Evolutionary conservation across 2,329 filamentous ascomycete genomes (phyloP), one percentile per base, ranked within the genome.

Genomic region (Lasiodiplodia theobromae): DNA sequence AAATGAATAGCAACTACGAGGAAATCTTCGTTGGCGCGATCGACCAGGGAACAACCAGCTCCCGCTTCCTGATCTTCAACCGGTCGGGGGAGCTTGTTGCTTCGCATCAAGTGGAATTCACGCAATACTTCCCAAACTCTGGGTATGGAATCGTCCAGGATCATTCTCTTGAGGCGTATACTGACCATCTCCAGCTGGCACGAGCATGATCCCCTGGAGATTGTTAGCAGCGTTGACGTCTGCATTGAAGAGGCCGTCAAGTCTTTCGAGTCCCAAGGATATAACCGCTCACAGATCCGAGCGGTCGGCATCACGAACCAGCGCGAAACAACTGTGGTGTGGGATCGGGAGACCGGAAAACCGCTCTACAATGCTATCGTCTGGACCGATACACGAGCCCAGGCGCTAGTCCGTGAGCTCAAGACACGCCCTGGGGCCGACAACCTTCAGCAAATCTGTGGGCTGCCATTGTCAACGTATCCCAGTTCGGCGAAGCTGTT

Each of bases 21-120:
- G 79, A 88, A 64, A 86, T 86, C 81, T 96, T 92, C 74, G 88
- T 95, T 67, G 93, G 92, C 70, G 91, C 91, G 75, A 93, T 96
- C 77, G 92, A 96, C 77, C 92, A 94, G 74, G 93, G 93, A 67
- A 96, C 92, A 16, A 96, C 92, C 18, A 93, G 91, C 64, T 91
- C 92, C 25, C 87, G 93, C 44, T 96, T 96, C 80, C 86, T 96
- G 73, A 93, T 96, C 76, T 96, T 96, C 82, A 89, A 95, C 79
- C 87, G 87, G 71, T 81, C 86, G 47, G 92, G 92, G 66, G 88
- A 90, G 68, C 90, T 91, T 4, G 86, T 94, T 47, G 92, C 91
- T 38, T 89, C 88, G 71, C 92, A 95, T 77, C 92, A 95, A 80
- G 87, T 93, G 71, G 92, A 94, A 76, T 93, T 96, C 76, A 87